phyloP scores from a whole-genome alignment of 768 basidiomycete species.

The Boletus pseudopeckii region DNA sequence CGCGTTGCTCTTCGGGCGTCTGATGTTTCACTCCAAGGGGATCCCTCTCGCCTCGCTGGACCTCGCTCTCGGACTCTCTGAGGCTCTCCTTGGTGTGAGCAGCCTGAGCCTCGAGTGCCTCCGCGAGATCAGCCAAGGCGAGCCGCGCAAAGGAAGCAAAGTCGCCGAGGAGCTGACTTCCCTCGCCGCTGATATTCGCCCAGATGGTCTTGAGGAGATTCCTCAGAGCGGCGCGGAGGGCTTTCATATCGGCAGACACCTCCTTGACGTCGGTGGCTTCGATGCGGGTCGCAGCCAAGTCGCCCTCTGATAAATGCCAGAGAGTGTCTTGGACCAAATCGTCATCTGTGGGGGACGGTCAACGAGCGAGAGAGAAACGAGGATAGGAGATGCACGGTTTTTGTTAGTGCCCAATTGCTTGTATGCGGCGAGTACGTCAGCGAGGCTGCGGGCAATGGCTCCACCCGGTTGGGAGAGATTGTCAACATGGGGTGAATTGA shows the following conservation, averaged over 20 bases:
- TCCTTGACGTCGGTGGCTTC: slow-evolving; percentile 41
- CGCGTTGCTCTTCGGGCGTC: slow-evolving; percentile 40
- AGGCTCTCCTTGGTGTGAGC: slow-evolving; percentile 49
- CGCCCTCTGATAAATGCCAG: slow-evolving; percentile 60
- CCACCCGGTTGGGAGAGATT: slow-evolving; percentile 56
- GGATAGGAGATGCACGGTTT: slow-evolving; percentile 42
- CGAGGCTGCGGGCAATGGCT: slow-evolving; percentile 47
- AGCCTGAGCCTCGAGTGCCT: slow-evolving; percentile 52
- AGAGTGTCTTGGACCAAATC: slow-evolving; percentile 62
- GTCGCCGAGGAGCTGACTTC: slow-evolving; percentile 52
- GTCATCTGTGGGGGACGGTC: slow-evolving; percentile 43
- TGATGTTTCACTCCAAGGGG: slow-evolving; percentile 51
- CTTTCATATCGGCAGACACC: slow-evolving; percentile 47
- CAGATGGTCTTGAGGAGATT: slow-evolving; percentile 52
- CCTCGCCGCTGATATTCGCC: slow-evolving; percentile 51
- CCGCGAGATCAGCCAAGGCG: slow-evolving; percentile 64
- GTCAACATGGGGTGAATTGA: slow-evolving; percentile 36
- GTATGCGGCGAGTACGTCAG: slow-evolving; percentile 55
- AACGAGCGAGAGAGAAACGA: neutral
- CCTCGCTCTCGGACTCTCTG: slow-evolving; percentile 52
- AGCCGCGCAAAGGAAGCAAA: slow-evolving; percentile 63
- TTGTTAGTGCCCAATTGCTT: slow-evolving; percentile 52
- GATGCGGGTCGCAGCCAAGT: slow-evolving; percentile 40
- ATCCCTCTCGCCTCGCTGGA: slow-evolving; percentile 60
- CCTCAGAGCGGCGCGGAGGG: slow-evolving; percentile 48